A percentile compares a stretch with the other conserved stretches of the same genome.
Conservation (phyloP, 352 stramenopile genomes). For the Phytopythium delawarense region DNA sequence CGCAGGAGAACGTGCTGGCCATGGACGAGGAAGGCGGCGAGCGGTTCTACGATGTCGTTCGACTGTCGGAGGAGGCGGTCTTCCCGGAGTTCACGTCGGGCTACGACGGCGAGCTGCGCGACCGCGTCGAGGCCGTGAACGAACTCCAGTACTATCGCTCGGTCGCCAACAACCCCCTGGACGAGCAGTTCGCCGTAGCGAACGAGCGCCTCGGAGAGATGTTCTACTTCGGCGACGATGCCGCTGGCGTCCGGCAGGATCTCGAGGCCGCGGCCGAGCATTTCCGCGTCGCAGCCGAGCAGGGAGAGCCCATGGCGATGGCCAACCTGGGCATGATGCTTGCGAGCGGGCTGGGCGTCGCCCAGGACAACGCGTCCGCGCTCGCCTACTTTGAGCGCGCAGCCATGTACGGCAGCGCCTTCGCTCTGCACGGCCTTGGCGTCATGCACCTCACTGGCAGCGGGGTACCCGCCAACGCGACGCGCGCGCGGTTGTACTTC, state of each 20-base stretch:
- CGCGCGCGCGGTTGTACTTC: constrained; percentile 54
- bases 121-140: constrained; percentile 42
- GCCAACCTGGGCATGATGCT: constrained; percentile 76
- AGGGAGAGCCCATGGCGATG: constrained; percentile 54
- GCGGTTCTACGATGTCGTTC: constrained; percentile 28
- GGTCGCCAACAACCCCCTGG: constrained; percentile 51
- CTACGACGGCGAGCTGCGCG: constrained; percentile 11
- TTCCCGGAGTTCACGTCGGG: constrained; percentile 8
- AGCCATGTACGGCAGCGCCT: constrained; percentile 47
- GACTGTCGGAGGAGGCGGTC: constrained; percentile 41
- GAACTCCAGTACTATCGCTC: constrained; percentile 61
- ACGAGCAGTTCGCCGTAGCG: constrained; percentile 53
- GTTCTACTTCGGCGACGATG: constrained; percentile 68
- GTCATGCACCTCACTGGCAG: constrained; percentile 53
- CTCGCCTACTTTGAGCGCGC: constrained; percentile 57
- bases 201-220: constrained; percentile 64
- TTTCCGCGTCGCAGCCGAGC: constrained; percentile 66
- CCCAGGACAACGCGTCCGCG: constrained; percentile 51
- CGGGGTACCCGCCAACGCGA: constrained; percentile 57
- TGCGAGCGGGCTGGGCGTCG: constrained; percentile 53
- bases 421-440: constrained; percentile 63
- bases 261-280: constrained; percentile 42
- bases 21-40: constrained; percentile 51
- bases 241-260: constrained; percentile 47
- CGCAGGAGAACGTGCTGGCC: constrained; percentile 48